phyloP scores from a whole-genome alignment of 495 filamentous ascomycete genomes.

The Hypoxylon trugodes region DNA sequence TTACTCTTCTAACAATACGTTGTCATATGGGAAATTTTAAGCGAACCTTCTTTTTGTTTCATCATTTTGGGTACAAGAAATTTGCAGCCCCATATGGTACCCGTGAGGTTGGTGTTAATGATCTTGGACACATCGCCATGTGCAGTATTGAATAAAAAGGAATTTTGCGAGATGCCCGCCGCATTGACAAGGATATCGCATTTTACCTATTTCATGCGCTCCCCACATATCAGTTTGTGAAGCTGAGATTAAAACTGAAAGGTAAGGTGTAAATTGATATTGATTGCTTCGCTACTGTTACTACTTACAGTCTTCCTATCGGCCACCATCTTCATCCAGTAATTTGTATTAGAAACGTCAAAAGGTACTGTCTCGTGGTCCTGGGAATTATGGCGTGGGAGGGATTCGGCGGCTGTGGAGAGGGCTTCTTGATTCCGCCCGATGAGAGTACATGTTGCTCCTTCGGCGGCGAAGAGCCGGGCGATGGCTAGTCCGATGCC shows the following conservation, averaged over 20 bases:
- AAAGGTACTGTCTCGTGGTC: slow-evolving; percentile 33
- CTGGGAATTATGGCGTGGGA: slow-evolving; percentile 17
- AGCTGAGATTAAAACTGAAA: slow-evolving; percentile 1
- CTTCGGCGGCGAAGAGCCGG: slow-evolving; percentile 68
- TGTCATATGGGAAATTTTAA: background rate
- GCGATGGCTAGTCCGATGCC: slow-evolving; percentile 67
- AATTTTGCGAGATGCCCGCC: slow-evolving; percentile 71
- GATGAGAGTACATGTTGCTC: slow-evolving; percentile 65
- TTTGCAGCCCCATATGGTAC: slow-evolving; percentile 72
- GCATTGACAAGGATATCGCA: slow-evolving; percentile 78
- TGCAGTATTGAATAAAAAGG: slow-evolving; percentile 61
- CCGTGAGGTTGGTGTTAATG: slow-evolving; percentile 73
- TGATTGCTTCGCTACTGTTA: background rate
- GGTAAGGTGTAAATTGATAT: slow-evolving; percentile 2
- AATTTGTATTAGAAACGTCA: slow-evolving; percentile 19
- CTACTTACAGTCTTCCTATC: slow-evolving; percentile 18
- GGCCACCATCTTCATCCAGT: slow-evolving; percentile 33
- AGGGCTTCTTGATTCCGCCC: slow-evolving; percentile 57
- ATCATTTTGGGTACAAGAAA: slow-evolving; percentile 63
- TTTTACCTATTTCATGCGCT: slow-evolving; percentile 6
- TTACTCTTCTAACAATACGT: background rate
- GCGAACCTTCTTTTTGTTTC: slow-evolving; percentile 45
- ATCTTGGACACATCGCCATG: slow-evolving; percentile 55
- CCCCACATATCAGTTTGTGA: background rate
- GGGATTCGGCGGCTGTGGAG: slow-evolving; percentile 34